Evolutionary conservation across 2,329 filamentous ascomycete species (phyloP), one percentile per base, ranked within the genome.

Genomic region (Fusarium cyanostomum): DNA sequence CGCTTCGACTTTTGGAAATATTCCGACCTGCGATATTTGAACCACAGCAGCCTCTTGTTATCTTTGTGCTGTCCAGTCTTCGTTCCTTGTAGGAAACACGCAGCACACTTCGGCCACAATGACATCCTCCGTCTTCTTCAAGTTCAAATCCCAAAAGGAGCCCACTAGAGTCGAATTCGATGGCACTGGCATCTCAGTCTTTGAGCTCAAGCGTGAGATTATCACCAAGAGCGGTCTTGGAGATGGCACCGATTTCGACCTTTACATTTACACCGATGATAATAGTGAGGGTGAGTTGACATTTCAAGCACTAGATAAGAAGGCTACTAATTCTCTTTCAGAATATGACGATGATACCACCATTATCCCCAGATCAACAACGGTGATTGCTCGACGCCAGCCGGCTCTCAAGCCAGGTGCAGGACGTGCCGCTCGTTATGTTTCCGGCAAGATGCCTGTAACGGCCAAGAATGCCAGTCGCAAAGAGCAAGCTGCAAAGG

Each of bases 71-170:
- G 65, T 69, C 66, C 56, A 67, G 50, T 62, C 66, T 53, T 62
- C 59, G 50, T 65, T 62, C 57, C 61, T 59, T 66, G 67, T 74
- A 70, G 69, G 62, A 65, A 71, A 64, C 64, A 69, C 53, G 56
- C 52, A 63, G 59, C 56, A 64, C 62, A 46, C 52, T 52, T 48
- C 64, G 59, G 62, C 75, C 81, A 87, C 73, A 73, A 97, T 97
- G 94, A 88, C 92, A 76, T 97, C 95, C 55, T 98, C 94, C 68
- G 95, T 99, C 75, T 98, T 97, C 81, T 99, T 97, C 91, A 97
- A 97, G 82, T 99, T 99, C 89, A 98, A 97, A 82, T 98, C 94
- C 71, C 93, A 96, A 76, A 97, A 93, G 82, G 95, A 98, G 75
- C 92, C 93, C 59, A 92, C 92, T 56, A 89, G 94, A 74, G 93